phyloP scores from a whole-genome alignment of 148 eudicot species.

The Oxyria digyna region DNA sequence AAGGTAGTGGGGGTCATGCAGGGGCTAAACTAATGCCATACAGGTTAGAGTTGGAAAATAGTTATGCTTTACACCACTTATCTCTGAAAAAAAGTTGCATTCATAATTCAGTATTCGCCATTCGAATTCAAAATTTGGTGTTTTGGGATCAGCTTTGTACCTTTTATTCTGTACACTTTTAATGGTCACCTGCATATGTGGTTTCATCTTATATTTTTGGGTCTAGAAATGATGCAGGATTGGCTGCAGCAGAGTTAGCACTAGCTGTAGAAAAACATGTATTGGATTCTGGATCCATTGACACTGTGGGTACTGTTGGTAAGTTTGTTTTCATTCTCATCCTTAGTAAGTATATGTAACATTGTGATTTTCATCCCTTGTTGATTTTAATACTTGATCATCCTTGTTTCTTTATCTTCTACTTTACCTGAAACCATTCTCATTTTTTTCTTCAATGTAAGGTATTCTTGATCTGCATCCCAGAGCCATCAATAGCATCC shows the following conservation, averaged over 20 bases:
- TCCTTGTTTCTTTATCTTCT: background rate
- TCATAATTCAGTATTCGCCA: background rate
- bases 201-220: background rate
- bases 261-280: conserved; percentile 90
- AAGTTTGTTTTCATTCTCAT: conserved; percentile 8
- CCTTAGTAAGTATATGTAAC: background rate
- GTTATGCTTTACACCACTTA: background rate
- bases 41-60: conserved; percentile 28
- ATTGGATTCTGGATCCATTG: conserved; percentile 71
- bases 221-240: conserved; percentile 90
- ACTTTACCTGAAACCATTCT: no score
- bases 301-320: conserved; percentile 97
- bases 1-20: conserved; percentile 98
- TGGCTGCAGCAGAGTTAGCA: conserved; percentile 92
- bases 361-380: background rate
- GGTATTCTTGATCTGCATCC: conserved; percentile 93
- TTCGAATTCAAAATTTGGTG: background rate
- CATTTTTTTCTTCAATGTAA: conserved; percentile 13
- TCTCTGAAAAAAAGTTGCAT: background rate
- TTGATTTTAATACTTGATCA: no score
- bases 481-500: conserved; percentile 93
- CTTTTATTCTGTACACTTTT: background rate
- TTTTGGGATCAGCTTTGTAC: background rate
- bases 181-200: background rate
- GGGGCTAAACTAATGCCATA: conserved; percentile 89